These are phyloP conservation scores for Arthrobotrys iridis DNA, from an alignment of 2,329 filamentous ascomycete genomes.

Conservation along the genomic window DNA sequence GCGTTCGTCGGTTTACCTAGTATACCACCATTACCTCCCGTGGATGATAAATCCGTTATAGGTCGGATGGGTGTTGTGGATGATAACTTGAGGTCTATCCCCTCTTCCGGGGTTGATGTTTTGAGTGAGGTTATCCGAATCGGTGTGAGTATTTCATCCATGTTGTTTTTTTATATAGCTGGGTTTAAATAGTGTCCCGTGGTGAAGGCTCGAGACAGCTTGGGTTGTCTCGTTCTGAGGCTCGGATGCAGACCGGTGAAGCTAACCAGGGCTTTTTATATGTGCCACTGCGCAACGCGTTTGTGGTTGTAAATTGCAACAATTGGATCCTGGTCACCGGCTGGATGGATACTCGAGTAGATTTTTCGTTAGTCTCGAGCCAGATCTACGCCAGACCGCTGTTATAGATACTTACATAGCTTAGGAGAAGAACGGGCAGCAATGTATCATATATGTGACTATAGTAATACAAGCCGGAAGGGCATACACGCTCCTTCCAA, in stretches of 20 bases:
- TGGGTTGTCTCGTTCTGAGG: too few species aligned
- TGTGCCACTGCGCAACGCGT: neutral
- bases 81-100: conserved; percentile 37
- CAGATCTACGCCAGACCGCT: too few species aligned
- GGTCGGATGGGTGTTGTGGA: conserved; percentile 33
- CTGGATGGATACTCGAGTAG: neutral
- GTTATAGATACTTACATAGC: too few species aligned
- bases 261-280: conserved; percentile 3
- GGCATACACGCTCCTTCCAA: conserved; percentile 2
- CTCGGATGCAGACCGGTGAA: too few species aligned
- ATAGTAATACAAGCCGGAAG: conserved; percentile 30
- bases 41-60: conserved; percentile 9
- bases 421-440: neutral
- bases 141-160: conserved; percentile 44
- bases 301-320: conserved; percentile 15
- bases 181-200: neutral
- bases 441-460: conserved; percentile 18
- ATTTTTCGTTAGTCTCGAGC: too few species aligned
- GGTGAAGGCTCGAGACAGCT: conserved; percentile 11
- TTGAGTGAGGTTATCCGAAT: conserved; percentile 50
- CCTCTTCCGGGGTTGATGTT: conserved; percentile 40
- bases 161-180: neutral
- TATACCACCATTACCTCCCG: too few species aligned
- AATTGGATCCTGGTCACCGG: conserved; percentile 5
- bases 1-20: neutral